Evolutionary conservation across 2,329 filamentous ascomycete species (phyloP), one percentile per base, ranked within the genome.

Genomic region (Cladobotryum mycophilum): DNA sequence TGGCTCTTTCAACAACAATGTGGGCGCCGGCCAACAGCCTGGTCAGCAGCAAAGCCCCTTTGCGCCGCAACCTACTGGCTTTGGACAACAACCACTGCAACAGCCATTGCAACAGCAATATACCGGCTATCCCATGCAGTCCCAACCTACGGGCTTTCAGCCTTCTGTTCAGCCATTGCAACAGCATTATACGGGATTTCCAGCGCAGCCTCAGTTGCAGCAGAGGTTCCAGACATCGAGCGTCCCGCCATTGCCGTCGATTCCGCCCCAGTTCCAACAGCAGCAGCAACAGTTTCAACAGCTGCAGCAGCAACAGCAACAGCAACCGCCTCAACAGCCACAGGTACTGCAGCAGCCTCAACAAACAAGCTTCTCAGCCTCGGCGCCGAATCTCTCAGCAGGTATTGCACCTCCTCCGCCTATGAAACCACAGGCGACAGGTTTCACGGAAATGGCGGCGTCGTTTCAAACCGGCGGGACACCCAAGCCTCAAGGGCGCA

Each of bases 151-250:
- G 61, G 75, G 69, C 66, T 73, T 77, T 63, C 80, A 78, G 64
- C 78, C 78, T 55, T 73, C 76, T 55, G 74, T 75, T 55, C 82
- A 81, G 63, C 76, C 75, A 35, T 75, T 80, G 50, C 84, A 87
- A 68, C 74, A 80, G 59, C 86, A 89, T 65, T 81, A 80, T 58
- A 88, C 86, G 12, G 85, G 85, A 33, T 87, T 80, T 64, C 78
- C 78, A 11, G 66, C 65, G 13, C 65, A 69, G 55, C 58, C 64
- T 52, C 71, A 74, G 56, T 74, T 77, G 55, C 83, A 85, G 62
- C 79, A 81, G 54, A 75, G 78, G 64, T 84, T 81, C 67, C 75
- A 78, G 64, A 79, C 81, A 11, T 38, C 49, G 20, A 79, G 76
- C 49, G 80, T 73, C 49, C 80, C 82, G 47, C 75, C 79, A 11